A percentile compares a stretch with the other conserved stretches of the same genome.
Conservation (phyloP, 2,329 filamentous ascomycete genomes). For the Lasiodiplodia sp. region DNA sequence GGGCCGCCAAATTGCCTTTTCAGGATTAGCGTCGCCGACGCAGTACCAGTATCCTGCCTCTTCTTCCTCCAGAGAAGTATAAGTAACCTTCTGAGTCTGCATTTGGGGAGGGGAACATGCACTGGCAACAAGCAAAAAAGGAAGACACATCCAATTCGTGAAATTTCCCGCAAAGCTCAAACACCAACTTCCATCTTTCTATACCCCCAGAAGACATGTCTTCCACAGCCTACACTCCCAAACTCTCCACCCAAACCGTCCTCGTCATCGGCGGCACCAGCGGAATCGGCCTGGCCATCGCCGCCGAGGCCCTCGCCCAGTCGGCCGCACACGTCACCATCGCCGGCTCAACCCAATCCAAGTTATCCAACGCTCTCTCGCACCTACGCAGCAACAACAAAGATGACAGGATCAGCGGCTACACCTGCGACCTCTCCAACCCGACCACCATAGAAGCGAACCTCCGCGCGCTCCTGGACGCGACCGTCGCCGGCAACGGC, state of each 20-base stretch:
- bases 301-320: conserved; percentile 63
- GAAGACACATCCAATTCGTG: no score
- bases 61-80: neutral
- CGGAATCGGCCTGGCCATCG: conserved; percentile 68
- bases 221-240: conserved; percentile 44
- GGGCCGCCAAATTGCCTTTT: conserved; percentile 6
- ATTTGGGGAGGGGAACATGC: no score
- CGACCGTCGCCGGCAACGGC: conserved; percentile 37
- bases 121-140: no score
- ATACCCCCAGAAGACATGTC: neutral
- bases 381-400: conserved; percentile 46
- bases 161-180: neutral
- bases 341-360: conserved; percentile 62
- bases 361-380: conserved; percentile 57
- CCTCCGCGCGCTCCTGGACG: conserved; percentile 39
- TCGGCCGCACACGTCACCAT: conserved; percentile 62
- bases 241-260: conserved; percentile 56
- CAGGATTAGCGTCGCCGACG: neutral
- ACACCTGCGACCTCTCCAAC: conserved; percentile 41
- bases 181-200: neutral
- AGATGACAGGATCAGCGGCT: conserved; percentile 35
- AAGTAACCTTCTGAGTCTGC: no score
- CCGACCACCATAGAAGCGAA: conserved; percentile 39
- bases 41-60: neutral
- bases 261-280: conserved; percentile 70